These are phyloP conservation scores for Zelopaecilomyces penicillatus DNA, from an alignment of 2,329 filamentous ascomycete species.

Conservation along the genomic window DNA sequence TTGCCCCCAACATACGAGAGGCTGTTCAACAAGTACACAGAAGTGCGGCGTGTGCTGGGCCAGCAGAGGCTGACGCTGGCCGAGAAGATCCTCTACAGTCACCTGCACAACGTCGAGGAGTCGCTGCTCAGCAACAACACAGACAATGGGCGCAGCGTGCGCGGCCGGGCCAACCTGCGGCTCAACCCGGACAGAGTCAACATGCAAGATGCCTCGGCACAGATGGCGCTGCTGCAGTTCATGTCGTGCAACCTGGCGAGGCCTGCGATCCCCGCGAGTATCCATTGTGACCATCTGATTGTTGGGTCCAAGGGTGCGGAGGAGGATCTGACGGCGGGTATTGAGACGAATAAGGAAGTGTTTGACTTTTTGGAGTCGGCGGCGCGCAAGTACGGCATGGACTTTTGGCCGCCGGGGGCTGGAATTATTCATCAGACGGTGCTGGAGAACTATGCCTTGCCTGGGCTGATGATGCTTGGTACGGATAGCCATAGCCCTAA, in stretches of 20 bases:
- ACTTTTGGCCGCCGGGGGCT: constrained; percentile 90
- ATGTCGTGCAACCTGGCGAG: constrained; percentile 89
- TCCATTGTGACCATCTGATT: constrained; percentile 99
- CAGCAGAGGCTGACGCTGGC: constrained; percentile 68
- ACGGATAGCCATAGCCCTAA: constrained; percentile 98
- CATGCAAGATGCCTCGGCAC: constrained; percentile 97
- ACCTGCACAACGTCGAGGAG: constrained; percentile 83
- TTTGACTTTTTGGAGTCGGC: constrained; percentile 96
- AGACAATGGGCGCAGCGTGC: constrained; percentile 72
- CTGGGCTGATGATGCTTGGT: constrained; percentile 96
- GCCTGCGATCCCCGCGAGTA: constrained; percentile 91
- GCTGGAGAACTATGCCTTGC: constrained; percentile 94
- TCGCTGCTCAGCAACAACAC: constrained; percentile 73
- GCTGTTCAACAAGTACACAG: constrained; percentile 66
- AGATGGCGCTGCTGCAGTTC: constrained; percentile 98
- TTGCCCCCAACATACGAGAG: constrained; percentile 70
- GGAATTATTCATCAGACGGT: constrained; percentile 98
- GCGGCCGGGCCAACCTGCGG: constrained; percentile 86
- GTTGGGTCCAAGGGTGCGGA: constrained; percentile 88
- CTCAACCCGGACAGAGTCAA: constrained; percentile 95
- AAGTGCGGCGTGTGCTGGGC: constrained; percentile 68
- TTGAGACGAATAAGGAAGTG: constrained; percentile 89
- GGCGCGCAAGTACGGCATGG: constrained; percentile 82
- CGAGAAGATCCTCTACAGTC: constrained; percentile 97
- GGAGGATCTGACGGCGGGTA: constrained; percentile 73